Conservation (phyloP, 129 eudicot species). For the Artemisia argyi region DNA sequence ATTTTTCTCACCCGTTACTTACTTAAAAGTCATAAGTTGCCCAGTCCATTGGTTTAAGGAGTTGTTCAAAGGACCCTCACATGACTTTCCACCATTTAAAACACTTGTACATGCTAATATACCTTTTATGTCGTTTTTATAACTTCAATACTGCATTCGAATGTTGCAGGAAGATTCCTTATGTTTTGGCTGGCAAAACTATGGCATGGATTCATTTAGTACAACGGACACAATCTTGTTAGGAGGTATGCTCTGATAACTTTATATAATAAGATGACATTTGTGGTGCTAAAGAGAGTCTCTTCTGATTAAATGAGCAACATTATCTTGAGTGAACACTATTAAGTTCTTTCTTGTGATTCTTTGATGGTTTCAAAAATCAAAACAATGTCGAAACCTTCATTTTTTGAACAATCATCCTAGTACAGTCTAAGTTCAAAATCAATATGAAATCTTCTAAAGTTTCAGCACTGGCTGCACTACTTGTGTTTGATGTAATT, state of each 20-base stretch:
- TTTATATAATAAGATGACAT: not conserved
- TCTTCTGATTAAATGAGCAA: constrained; percentile 3
- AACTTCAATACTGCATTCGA: not conserved
- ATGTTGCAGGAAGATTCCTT: constrained; percentile 69
- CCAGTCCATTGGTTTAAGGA: too few species aligned
- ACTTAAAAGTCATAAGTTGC: too few species aligned
- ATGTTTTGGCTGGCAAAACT: constrained; percentile 96
- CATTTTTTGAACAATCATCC: too few species aligned
- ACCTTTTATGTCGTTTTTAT: constrained; percentile 1
- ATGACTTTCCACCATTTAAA: too few species aligned
- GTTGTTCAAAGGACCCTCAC: too few species aligned
- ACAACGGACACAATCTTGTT: constrained; percentile 60
- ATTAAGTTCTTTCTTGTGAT: too few species aligned
- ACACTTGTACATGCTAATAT: not conserved
- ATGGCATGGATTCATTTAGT: constrained; percentile 66
- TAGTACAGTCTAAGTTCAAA: too few species aligned
- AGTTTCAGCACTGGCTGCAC: constrained; percentile 12
- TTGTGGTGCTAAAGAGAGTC: not conserved
- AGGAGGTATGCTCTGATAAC: constrained; percentile 58
- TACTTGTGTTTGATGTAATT: constrained; percentile 1
- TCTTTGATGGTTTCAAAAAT: too few species aligned
- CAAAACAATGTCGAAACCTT: too few species aligned
- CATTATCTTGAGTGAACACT: not conserved
- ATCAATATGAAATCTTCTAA: constrained; percentile 14
- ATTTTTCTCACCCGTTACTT: too few species aligned